Conservation (phyloP, 2,329 filamentous ascomycete genomes). For the Albifimbria verrucaria region DNA sequence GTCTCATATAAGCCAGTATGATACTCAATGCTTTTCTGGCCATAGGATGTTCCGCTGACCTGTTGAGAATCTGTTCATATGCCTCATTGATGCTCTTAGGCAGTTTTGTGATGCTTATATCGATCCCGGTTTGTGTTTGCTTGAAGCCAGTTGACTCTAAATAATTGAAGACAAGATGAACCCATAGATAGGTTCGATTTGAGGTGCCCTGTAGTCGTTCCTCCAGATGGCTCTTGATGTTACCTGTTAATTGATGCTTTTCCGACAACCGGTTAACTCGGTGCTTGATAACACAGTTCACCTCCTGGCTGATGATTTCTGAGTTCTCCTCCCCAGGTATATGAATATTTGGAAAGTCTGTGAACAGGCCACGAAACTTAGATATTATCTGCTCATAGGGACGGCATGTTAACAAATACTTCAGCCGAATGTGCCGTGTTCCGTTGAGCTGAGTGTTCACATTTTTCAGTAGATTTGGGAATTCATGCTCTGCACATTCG, state of each 20-base stretch:
- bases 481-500: too few species aligned
- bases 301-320: constrained; percentile 29
- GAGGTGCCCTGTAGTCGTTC: constrained; percentile 11
- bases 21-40: constrained; percentile 18
- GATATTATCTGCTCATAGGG: too few species aligned
- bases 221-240: constrained; percentile 14
- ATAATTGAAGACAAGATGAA: constrained; percentile 30
- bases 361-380: constrained; percentile 15
- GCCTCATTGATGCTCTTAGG: constrained; percentile 25
- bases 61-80: constrained; percentile 25
- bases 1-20: constrained; percentile 21
- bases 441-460: constrained; percentile 28
- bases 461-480: too few species aligned
- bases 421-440: constrained; percentile 22
- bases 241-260: constrained; percentile 11
- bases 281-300: constrained; percentile 29
- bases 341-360: constrained; percentile 23
- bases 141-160: constrained; percentile 18
- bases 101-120: constrained; percentile 15
- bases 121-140: constrained; percentile 13
- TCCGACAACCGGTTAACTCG: constrained; percentile 16
- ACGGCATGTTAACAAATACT: too few species aligned
- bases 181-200: constrained; percentile 35
- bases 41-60: constrained; percentile 4
- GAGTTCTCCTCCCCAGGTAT: constrained; percentile 34